These are phyloP conservation scores for Blastomyces percursus DNA, from an alignment of 2,329 filamentous ascomycete species.

Conservation along the genomic window DNA sequence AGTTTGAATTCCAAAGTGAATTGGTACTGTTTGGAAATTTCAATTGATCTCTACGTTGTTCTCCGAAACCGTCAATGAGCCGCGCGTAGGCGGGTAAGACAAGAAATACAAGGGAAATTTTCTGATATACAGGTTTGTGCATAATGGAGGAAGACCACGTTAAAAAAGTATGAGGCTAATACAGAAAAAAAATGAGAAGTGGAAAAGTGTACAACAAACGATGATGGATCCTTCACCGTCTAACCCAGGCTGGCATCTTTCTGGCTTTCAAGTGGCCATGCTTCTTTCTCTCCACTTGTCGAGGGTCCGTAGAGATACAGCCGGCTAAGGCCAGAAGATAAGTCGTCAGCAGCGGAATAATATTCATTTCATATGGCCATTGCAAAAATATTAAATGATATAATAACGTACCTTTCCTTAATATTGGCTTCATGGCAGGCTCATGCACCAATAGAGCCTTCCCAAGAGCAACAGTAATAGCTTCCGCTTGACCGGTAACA, in stretches of 20 bases:
- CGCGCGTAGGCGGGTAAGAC: background rate
- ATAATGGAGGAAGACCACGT: background rate
- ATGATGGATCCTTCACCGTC: constrained; percentile 44
- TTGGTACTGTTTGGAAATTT: background rate
- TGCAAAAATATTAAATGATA: background rate
- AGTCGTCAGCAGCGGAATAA: background rate
- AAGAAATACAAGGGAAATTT: background rate
- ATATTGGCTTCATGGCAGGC: constrained; percentile 73
- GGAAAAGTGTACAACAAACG: constrained; percentile 4
- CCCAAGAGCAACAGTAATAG: constrained; percentile 77
- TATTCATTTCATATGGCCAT: constrained; percentile 7
- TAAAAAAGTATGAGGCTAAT: constrained; percentile 2
- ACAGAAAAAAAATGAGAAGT: constrained; percentile 4
- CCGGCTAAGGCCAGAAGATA: constrained; percentile 52
- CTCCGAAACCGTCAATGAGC: background rate
- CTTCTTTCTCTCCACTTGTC: constrained; percentile 97
- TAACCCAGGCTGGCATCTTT: constrained; percentile 98
- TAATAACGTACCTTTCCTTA: constrained; percentile 68
- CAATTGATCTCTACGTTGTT: background rate
- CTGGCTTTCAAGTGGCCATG: constrained; percentile 88
- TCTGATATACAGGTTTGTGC: constrained; percentile 4
- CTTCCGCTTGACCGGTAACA: constrained; percentile 90
- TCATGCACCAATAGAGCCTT: constrained; percentile 86
- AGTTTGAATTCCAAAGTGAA: background rate
- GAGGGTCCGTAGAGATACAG: constrained; percentile 79